phyloP scores from a whole-genome alignment of 345 rosid species.

The Reutealis trisperma region DNA sequence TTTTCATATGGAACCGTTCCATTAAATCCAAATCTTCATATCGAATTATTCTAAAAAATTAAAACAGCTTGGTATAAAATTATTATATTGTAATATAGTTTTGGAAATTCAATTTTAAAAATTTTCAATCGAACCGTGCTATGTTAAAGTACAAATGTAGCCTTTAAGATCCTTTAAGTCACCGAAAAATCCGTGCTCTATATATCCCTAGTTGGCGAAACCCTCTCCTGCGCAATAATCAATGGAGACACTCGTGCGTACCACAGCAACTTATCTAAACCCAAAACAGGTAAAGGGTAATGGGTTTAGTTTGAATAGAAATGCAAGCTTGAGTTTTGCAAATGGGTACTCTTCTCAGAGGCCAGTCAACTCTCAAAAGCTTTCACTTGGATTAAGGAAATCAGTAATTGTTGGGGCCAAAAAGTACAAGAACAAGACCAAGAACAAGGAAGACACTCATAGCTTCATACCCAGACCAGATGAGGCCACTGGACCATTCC shows the following conservation, averaged over 20 bases:
- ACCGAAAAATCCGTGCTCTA: neutral
- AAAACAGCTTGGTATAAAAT: too few species aligned
- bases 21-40: too few species aligned
- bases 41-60: too few species aligned
- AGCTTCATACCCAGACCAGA: conserved; percentile 56
- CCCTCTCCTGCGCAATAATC: neutral
- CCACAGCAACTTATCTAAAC: conserved; percentile 31
- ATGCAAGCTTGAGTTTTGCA: conserved; percentile 18
- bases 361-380: conserved; percentile 6
- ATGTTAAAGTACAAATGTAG: neutral
- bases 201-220: neutral
- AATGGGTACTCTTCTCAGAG: conserved; percentile 10
- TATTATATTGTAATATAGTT: too few species aligned
- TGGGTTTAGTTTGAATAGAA: conserved; percentile 2
- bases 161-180: neutral
- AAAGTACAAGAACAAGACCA: conserved; percentile 31
- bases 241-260: conserved; percentile 58
- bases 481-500: conserved; percentile 73
- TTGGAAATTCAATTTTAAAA: too few species aligned
- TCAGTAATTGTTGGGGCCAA: conserved; percentile 49
- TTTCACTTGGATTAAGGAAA: conserved; percentile 37
- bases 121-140: too few species aligned
- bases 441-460: conserved; percentile 49
- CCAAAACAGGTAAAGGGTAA: conserved; percentile 20
- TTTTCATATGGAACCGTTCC: too few species aligned